These are phyloP conservation scores for Pythium vanterpoolii DNA, from an alignment of 352 stramenopile species.

Conservation along the genomic window DNA sequence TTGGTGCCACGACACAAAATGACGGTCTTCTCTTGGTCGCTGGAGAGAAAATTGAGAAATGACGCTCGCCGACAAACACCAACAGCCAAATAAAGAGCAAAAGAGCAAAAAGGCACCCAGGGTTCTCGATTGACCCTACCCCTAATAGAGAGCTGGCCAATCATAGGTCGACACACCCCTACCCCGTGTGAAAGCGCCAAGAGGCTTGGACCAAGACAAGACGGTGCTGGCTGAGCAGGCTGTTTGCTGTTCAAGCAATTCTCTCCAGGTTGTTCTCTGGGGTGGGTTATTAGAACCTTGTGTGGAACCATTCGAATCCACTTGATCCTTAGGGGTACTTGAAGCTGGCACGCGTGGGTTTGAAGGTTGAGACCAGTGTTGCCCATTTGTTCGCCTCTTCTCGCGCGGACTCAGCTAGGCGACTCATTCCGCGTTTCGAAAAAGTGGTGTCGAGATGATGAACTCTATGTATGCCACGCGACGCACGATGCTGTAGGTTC, in stretches of 20 bases:
- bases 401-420: not conserved
- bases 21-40: conserved; percentile 19
- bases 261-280: not conserved
- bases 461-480: not conserved
- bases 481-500: not conserved
- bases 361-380: not conserved
- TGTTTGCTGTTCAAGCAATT: not conserved
- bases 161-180: conserved; percentile 4
- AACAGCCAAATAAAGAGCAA: conserved; percentile 17
- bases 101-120: conserved; percentile 25
- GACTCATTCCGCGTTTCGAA: not conserved
- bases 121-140: not conserved
- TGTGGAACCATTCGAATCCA: no score
- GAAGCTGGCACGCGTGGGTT: conserved; percentile 2
- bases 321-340: no score
- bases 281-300: no score
- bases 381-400: not conserved
- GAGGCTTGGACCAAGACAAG: not conserved
- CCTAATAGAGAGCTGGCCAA: conserved; percentile 21
- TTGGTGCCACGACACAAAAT: conserved; percentile 2
- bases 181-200: conserved; percentile 4
- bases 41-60: conserved; percentile 50
- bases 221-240: not conserved
- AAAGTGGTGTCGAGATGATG: not conserved
- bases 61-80: conserved; percentile 16